Base-by-base conservation (phyloP, 2,329 filamentous ascomycete species). In the Aschersonia sp. region DNA sequence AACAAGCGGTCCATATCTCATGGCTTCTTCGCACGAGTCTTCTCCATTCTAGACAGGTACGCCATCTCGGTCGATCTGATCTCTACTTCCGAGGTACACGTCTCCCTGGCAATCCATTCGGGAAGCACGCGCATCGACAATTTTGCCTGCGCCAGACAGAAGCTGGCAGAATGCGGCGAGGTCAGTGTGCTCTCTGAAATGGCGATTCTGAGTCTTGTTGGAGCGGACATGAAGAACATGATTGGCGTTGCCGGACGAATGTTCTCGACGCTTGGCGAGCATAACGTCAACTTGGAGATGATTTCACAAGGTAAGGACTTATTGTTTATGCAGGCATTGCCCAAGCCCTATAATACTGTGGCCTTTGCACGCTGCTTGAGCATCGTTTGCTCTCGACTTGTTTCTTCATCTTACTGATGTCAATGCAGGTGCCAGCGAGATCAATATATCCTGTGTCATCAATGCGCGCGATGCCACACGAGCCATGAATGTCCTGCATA, bases 371-470 rank as follows among this genome's bases (percentile, higher is more conserved):
- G 12, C 35, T 38, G 32, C 32, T 6, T 10, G 2, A 38, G 32
- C 3, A 38, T 6, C 32, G 32, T 7, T 38, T 6, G 6, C 32
- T 38, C 7, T 38, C 7, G 9, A 5, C 50, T 44, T 0, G 50
- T 12, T 35, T 6, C 41, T 49, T 58, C 46, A 55, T n/a, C 45
- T 43, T 28, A 6, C 44, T 30, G 9, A 40, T 4, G 29, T 35
- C 2, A 10, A 3, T 47, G 45, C 52, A 94, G 89, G 89, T 58
- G 92, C 92, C 30, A 96, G 89, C 62, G 92, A 98, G 71, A 98
- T 98, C 68, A 98, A 97, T 65, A 98, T 98, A 51, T 95, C 89
- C 9, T 98, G 92, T 61, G 92, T 98, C 44, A 94, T 98, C 62
- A 88, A 94, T 58, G 87, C 88, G 55, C 75, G 82, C 54, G 89